Base-by-base conservation (phyloP, 306 rosid species). In the Cucumis cinereus region DNA sequence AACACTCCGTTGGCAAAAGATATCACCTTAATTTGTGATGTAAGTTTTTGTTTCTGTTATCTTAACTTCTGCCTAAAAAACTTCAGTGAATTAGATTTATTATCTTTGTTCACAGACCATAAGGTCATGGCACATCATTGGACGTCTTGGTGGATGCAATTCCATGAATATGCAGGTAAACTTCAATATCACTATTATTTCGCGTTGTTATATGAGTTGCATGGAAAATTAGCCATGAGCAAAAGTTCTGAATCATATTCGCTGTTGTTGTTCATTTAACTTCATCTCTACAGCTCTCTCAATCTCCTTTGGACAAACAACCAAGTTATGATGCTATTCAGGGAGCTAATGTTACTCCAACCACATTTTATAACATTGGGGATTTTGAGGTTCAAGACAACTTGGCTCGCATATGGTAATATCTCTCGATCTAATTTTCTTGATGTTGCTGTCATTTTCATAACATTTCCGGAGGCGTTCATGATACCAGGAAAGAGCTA, bases 71-170 rank as follows among this genome's bases (percentile, higher is more conserved):
- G 47, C 40, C 75, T 60, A 22, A n/a, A 26, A 11, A 68, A 41
- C 20, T 78, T 41, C 53, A 59, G 80, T 80, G 64, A 76, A 52
- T 57, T 66, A 41, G 28, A 58, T 45, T 82, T 82, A 75, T 83
- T 81, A 74, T 77, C 73, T 83, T 80, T 66, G 69, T 81, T 33
- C 64, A 35, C 79, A 91, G 98, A 58, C 90, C 52, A 82, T 93
- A 62, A 90, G 98, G 78, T 86, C 96, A 15, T 91, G 98, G 98
- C 91, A 93, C 82, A 87, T 93, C 45, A 40, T 93, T 41, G 97
- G 92, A 61, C 96, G 96, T 41, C 91, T 93, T 67, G 96, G 98
- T 36, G 98, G 97, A 84, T 90, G 93, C 88, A 91, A 93, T 86
- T 81, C 98, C 74, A 86, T 90, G 97, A 91, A 93, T 80, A 93